Conservation (phyloP, 169 alveolate genomes). For the Babesia gibsoni region DNA sequence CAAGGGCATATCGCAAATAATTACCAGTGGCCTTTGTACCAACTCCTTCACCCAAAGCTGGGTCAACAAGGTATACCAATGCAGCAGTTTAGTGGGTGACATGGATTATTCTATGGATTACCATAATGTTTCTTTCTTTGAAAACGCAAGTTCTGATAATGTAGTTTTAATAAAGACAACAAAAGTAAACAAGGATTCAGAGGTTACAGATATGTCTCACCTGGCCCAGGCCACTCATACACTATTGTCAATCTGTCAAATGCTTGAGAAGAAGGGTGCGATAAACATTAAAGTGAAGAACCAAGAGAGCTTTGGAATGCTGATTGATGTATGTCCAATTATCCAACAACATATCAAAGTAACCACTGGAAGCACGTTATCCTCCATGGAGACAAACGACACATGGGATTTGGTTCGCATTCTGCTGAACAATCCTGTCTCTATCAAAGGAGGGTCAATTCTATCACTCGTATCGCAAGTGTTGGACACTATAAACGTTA, state of each 20-base stretch:
- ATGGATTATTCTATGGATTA: background rate
- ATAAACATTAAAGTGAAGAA: background rate
- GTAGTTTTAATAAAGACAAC: constrained; percentile 2
- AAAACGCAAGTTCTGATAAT: background rate
- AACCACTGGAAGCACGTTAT: background rate
- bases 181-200: background rate
- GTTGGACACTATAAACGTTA: background rate
- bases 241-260: background rate
- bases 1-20: constrained; percentile 1
- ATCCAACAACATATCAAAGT: background rate
- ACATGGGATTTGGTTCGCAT: constrained; percentile 5
- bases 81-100: background rate
- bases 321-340: constrained; percentile 5
- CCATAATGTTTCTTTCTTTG: background rate
- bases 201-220: background rate
- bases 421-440: background rate
- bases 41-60: background rate
- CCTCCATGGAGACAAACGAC: background rate
- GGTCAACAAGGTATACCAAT: background rate
- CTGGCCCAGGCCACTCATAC: background rate
- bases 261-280: background rate
- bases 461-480: background rate
- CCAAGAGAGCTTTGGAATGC: background rate
- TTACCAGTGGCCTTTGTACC: constrained; percentile 7
- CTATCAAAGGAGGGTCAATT: background rate